phyloP scores from a whole-genome alignment of 345 rosid genomes.

The Geranium rotundifolium region DNA sequence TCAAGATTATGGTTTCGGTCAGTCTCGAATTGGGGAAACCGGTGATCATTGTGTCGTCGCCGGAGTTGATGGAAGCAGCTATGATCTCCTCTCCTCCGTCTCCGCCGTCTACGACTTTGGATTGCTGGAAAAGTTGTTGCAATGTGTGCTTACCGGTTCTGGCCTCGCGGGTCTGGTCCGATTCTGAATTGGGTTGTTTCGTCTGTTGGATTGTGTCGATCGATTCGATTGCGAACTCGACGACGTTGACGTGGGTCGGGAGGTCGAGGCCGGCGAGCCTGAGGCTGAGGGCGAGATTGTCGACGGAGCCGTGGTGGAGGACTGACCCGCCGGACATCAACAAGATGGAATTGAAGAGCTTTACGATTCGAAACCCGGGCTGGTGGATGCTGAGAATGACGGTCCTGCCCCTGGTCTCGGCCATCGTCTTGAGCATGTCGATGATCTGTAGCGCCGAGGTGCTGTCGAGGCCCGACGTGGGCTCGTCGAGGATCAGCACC shows the following conservation, averaged over 20 bases:
- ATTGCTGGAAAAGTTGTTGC: constrained; percentile 77
- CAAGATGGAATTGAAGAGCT: constrained; percentile 65
- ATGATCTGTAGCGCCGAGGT: constrained; percentile 73
- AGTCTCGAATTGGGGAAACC: constrained; percentile 63
- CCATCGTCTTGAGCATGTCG: constrained; percentile 83
- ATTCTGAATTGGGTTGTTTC: constrained; percentile 9
- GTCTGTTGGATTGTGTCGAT: constrained; percentile 42
- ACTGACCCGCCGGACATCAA: constrained; percentile 69
- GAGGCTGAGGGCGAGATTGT: constrained; percentile 45
- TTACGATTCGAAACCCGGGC: constrained; percentile 86
- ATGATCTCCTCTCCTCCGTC: too few relatives aligned
- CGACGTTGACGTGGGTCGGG: constrained; percentile 57
- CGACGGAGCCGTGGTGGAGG: constrained; percentile 69
- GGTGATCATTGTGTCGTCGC: constrained; percentile 16
- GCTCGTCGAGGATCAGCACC: constrained; percentile 90
- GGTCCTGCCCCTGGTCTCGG: constrained; percentile 66
- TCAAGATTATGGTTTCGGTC: constrained; percentile 56
- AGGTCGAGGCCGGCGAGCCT: constrained; percentile 42
- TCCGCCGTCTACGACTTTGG: constrained; percentile 55
- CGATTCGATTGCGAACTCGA: constrained; percentile 81
- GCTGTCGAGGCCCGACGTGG: constrained; percentile 95
- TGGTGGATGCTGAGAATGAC: constrained; percentile 78
- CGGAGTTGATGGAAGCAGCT: too few relatives aligned
- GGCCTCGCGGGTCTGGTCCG: constrained; percentile 24
- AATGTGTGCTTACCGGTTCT: constrained; percentile 53